phyloP scores from a whole-genome alignment of 1,284 basidiomycete genomes.

The Sanguinoderma infundibulare region DNA sequence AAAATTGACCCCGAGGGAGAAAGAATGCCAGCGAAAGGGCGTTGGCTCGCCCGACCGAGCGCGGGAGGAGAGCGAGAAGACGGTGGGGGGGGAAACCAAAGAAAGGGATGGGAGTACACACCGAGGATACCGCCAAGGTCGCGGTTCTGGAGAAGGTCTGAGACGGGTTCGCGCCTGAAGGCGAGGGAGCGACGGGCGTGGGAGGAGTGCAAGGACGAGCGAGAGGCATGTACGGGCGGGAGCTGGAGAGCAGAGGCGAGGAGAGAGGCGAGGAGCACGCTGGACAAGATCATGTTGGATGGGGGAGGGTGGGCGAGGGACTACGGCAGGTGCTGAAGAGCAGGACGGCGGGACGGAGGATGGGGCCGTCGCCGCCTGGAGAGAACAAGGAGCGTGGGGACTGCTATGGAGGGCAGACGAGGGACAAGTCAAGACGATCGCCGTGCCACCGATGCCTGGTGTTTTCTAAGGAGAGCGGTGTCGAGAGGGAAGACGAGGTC shows the following conservation, averaged over 20 bases:
- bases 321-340: conserved; percentile 27
- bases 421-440: conserved; percentile 13
- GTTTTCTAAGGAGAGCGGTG: conserved; percentile 7
- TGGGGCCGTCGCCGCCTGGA: conserved; percentile 20
- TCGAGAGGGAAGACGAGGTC: neutral
- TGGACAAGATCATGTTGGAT: conserved; percentile 23
- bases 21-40: neutral
- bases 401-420: conserved; percentile 31
- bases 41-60: neutral
- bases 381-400: conserved; percentile 31
- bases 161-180: conserved; percentile 11
- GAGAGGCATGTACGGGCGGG: conserved; percentile 25
- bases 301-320: conserved; percentile 5
- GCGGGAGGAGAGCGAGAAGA: neutral
- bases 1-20: neutral
- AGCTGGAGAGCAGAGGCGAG: conserved; percentile 25
- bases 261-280: conserved; percentile 25
- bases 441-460: conserved; percentile 13
- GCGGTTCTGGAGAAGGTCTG: conserved; percentile 11
- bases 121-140: conserved; percentile 17
- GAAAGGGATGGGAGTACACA: conserved; percentile 8
- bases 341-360: conserved; percentile 30
- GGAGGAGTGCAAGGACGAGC: conserved; percentile 28
- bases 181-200: conserved; percentile 31
- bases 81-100: neutral